A percentile compares a stretch with the other conserved stretches of the same genome.
Evolutionary conservation across 345 rosid genomes (phyloP).

Genomic region (Eutrema japonicum): DNA sequence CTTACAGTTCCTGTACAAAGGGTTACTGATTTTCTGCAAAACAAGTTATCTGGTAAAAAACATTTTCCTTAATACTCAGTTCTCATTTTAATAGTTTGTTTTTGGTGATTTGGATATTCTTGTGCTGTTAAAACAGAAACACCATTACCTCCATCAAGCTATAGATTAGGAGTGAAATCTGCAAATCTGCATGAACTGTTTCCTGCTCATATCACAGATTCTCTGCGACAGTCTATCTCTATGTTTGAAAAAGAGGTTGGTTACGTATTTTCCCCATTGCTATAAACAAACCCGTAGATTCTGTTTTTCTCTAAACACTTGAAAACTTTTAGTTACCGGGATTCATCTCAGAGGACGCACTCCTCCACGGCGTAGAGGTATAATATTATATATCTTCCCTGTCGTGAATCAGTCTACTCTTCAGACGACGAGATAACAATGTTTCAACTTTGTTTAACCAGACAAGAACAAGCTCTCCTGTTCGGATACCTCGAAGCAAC

Average conservation of each 20-base stretch:
- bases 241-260: constrained; percentile 82
- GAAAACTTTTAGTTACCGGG: constrained; percentile 76
- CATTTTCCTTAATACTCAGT: not conserved
- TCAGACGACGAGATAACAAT: constrained; percentile 8
- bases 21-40: constrained; percentile 79
- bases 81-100: not conserved
- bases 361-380: constrained; percentile 99
- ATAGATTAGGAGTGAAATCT: constrained; percentile 85
- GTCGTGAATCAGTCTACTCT: constrained; percentile 1
- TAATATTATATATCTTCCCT: not conserved
- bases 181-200: constrained; percentile 84
- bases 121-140: constrained; percentile 54
- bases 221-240: constrained; percentile 67
- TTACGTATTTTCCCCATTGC: constrained; percentile 9
- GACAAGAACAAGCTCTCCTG: constrained; percentile 94
- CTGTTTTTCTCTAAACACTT: constrained; percentile 21
- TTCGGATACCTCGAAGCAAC: constrained; percentile 68
- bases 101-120: constrained; percentile 21
- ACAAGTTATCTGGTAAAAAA: constrained; percentile 71
- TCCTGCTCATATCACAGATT: constrained; percentile 69
- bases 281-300: constrained; percentile 18
- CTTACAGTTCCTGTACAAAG: constrained; percentile 87
- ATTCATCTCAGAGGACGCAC: constrained; percentile 80
- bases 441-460: constrained; percentile 34
- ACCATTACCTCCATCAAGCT: constrained; percentile 85